Percentiles rank a stretch among this genome's conserved stretches.
These are phyloP conservation scores for Ophiocordyceps camponoti-floridani DNA, from an alignment of 2,329 filamentous ascomycete species.

Conservation along the genomic window DNA sequence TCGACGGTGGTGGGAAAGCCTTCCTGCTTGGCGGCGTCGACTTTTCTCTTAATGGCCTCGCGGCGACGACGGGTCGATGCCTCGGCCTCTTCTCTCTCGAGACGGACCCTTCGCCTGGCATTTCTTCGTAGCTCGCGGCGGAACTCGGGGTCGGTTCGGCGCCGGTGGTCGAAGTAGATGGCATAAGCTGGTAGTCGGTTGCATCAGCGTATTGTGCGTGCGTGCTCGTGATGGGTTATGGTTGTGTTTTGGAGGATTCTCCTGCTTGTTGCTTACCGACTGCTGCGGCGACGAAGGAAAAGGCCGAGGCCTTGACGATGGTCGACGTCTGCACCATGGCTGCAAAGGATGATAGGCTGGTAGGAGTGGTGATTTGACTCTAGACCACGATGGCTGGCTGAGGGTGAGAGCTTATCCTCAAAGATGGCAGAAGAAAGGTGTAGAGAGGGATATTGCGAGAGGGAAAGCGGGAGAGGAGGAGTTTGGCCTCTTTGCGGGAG, in stretches of 20 bases:
- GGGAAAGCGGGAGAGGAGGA: background rate
- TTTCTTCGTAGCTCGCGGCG: conserved; percentile 53
- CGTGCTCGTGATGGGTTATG: background rate
- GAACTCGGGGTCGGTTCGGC: conserved; percentile 46
- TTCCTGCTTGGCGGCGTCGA: conserved; percentile 72
- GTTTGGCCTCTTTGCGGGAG: background rate
- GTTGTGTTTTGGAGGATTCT: background rate
- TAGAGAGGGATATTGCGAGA: background rate
- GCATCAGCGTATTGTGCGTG: background rate
- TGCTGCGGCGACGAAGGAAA: conserved; percentile 39
- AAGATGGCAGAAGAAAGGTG: background rate
- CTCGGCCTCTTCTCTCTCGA: conserved; percentile 55
- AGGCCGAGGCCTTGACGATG: conserved; percentile 42
- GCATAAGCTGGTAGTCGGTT: conserved; percentile 25
- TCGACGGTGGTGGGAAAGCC: conserved; percentile 83
- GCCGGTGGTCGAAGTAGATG: conserved; percentile 50
- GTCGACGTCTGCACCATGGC: conserved; percentile 31
- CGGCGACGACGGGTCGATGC: conserved; percentile 47
- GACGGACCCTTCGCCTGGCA: conserved; percentile 53
- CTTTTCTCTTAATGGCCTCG: conserved; percentile 53
- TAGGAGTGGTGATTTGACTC: too few relatives aligned
- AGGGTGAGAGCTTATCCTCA: too few relatives aligned
- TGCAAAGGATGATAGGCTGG: background rate
- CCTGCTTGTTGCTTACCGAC: conserved; percentile 25
- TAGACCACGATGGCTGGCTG: too few relatives aligned